Conservation (phyloP, 2,329 filamentous ascomycete genomes). For the Exophiala xenobiotica region DNA sequence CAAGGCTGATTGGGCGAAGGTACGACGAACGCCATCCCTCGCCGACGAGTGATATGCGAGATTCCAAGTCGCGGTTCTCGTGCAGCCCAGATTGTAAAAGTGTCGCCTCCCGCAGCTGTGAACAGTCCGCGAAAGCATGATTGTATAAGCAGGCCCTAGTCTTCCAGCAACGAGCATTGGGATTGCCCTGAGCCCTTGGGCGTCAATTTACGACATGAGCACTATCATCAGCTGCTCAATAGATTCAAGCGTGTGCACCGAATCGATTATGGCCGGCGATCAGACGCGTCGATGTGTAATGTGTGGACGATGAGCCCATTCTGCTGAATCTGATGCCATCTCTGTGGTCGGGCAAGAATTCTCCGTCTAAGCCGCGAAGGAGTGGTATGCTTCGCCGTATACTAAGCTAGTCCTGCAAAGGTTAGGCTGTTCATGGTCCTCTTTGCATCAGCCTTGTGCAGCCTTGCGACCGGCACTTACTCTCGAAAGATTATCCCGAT, state of each 20-base stretch:
- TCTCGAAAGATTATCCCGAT: too few species aligned
- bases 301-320: not conserved
- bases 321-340: not conserved
- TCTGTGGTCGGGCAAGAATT: not conserved
- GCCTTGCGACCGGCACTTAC: too few species aligned
- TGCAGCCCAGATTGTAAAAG: not conserved
- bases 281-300: not conserved
- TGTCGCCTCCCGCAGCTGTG: not conserved
- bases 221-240: not conserved
- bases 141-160: not conserved
- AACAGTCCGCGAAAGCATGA: not conserved
- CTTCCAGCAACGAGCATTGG: not conserved
- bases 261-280: too few species aligned
- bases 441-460: too few species aligned
- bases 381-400: too few species aligned
- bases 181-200: not conserved
- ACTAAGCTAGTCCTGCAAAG: too few species aligned
- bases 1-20: constrained; percentile 12
- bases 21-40: not conserved
- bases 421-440: too few species aligned
- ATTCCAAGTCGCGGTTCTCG: not conserved
- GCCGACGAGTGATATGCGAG: not conserved
- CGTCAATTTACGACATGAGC: not conserved
- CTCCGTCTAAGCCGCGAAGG: not conserved
- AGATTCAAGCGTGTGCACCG: too few species aligned